Percentiles rank a stretch among this genome's conserved stretches.
phyloP scores from a whole-genome alignment of 2,329 filamentous ascomycete species.

The Microdochium trichocladiopsis region DNA sequence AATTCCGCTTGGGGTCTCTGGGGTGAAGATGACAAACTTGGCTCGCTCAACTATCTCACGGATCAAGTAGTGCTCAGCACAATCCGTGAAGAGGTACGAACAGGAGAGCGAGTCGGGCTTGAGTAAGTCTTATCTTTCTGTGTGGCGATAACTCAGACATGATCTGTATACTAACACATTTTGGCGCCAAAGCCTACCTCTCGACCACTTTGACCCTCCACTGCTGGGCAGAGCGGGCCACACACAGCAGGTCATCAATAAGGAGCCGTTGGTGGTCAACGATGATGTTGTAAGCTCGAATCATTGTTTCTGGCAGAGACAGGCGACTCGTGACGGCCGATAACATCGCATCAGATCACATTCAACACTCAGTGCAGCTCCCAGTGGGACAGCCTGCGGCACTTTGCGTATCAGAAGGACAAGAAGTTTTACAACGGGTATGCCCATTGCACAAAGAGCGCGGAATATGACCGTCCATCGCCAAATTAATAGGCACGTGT shows the following conservation, averaged over 20 bases:
- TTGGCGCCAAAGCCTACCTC: not conserved
- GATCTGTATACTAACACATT: too few species aligned
- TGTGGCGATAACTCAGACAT: too few species aligned
- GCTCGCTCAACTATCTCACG: constrained; percentile 7
- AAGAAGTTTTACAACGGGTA: not conserved
- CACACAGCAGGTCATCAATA: too few species aligned
- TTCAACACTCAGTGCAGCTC: constrained; percentile 11
- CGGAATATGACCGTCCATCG: too few species aligned
- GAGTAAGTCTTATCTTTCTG: constrained; percentile 4
- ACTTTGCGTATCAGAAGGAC: constrained; percentile 15
- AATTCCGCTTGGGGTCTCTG: constrained; percentile 9
- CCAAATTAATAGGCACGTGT: not conserved
- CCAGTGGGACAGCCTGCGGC: constrained; percentile 25
- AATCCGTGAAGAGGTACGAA: constrained; percentile 3
- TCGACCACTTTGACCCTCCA: constrained; percentile 3
- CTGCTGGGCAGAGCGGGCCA: not conserved
- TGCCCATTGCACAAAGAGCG: not conserved
- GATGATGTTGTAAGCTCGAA: not conserved
- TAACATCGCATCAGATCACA: constrained; percentile 2
- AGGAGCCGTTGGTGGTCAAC: not conserved
- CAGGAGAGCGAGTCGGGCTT: constrained; percentile 7
- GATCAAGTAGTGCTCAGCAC: constrained; percentile 7
- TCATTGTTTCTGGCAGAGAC: too few species aligned
- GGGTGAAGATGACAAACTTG: constrained; percentile 5
- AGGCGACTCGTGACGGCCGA: too few species aligned